Evolutionary conservation across 2,329 filamentous ascomycete species (phyloP).

Genomic region (Aspergillus sp.): DNA sequence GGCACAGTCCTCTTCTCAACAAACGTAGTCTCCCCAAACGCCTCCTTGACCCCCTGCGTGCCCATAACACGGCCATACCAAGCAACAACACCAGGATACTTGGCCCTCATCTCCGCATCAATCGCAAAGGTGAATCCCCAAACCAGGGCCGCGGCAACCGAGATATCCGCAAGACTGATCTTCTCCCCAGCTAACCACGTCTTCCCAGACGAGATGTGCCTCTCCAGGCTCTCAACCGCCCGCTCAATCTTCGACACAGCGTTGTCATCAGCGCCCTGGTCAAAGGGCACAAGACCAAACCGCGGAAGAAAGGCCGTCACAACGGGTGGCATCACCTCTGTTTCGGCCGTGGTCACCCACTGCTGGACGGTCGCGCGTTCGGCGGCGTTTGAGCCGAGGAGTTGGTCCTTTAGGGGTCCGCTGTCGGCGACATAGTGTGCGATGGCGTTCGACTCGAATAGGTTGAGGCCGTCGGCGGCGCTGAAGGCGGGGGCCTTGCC

Average conservation of each 20-base stretch:
- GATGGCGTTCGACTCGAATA: conserved; percentile 52
- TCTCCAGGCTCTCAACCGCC: conserved; percentile 20
- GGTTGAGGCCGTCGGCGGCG: conserved; percentile 46
- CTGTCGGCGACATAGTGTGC: conserved; percentile 47
- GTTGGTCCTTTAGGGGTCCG: conserved; percentile 46
- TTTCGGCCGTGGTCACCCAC: conserved; percentile 48
- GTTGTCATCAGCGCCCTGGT: conserved; percentile 21
- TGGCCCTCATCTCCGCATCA: conserved; percentile 27
- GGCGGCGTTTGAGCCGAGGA: conserved; percentile 45
- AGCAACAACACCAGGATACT: conserved; percentile 21
- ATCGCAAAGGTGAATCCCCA: conserved; percentile 27
- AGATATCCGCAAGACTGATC: conserved; percentile 30
- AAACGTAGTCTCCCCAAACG: conserved; percentile 10
- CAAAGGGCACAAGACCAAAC: conserved; percentile 18
- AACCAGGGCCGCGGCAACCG: conserved; percentile 22
- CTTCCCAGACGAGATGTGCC: conserved; percentile 17
- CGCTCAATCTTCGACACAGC: conserved; percentile 22
- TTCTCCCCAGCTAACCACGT: conserved; percentile 24
- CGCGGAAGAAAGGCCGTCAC: conserved; percentile 22
- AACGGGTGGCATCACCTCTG: conserved; percentile 22
- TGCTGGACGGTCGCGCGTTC: conserved; percentile 46
- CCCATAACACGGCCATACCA: conserved; percentile 19
- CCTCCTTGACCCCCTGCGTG: conserved; percentile 9
- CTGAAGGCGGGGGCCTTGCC: conserved; percentile 55
- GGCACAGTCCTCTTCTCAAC: conserved; percentile 11